phyloP scores from a whole-genome alignment of 2,329 filamentous ascomycete species.

The Exophiala sp. region DNA sequence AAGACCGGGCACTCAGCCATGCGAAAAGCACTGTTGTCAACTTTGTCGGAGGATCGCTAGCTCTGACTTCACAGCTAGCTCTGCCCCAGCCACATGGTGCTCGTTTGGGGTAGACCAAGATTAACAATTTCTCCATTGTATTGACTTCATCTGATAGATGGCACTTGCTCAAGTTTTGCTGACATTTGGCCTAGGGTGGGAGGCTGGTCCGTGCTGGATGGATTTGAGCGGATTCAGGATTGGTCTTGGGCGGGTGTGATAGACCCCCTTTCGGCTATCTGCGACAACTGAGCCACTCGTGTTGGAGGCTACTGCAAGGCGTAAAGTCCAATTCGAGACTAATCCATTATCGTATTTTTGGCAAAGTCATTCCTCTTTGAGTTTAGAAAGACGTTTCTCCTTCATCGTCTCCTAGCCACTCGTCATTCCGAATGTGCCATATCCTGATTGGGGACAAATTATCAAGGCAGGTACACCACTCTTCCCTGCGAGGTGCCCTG shows the following conservation, averaged over 20 bases:
- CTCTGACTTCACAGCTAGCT: background rate
- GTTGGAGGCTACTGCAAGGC: background rate
- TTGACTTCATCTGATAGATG: background rate
- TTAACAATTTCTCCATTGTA: conserved; percentile 1
- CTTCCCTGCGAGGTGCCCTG: too few relatives aligned
- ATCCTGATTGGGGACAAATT: too few relatives aligned
- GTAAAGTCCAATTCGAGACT: background rate
- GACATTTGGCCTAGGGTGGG: too few relatives aligned
- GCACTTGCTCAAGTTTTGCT: too few relatives aligned
- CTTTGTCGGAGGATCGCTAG: background rate
- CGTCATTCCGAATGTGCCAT: too few relatives aligned
- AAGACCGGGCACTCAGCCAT: too few relatives aligned
- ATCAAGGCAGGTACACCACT: too few relatives aligned
- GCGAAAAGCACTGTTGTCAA: background rate
- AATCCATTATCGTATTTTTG: background rate
- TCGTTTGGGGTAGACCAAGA: background rate
- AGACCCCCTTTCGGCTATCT: background rate
- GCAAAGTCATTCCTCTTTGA: conserved; percentile 1
- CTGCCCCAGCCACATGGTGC: conserved; percentile 4
- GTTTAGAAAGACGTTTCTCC: too few relatives aligned
- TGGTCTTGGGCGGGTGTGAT: background rate
- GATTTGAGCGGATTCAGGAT: too few relatives aligned
- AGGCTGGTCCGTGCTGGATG: too few relatives aligned
- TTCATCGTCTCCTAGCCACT: too few relatives aligned
- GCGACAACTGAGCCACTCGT: background rate